Conservation (phyloP, 768 basidiomycete species). For the Hygrophorus pudorinus region DNA sequence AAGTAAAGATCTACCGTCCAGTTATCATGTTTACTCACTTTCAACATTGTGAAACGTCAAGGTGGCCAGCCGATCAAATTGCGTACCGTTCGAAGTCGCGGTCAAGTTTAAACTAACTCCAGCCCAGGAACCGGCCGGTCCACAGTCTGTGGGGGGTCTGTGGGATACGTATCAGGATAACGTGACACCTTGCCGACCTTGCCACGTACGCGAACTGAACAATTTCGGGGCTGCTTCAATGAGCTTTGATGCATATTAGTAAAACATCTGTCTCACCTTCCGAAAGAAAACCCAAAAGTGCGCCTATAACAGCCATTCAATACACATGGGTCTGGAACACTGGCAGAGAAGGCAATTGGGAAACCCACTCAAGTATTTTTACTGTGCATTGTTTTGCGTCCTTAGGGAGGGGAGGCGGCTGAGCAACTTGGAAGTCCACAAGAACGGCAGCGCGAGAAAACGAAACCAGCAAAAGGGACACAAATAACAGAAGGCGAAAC, state of each 20-base stretch:
- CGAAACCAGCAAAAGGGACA: constrained; percentile 10
- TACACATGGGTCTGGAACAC: neutral
- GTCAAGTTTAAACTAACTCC: constrained; percentile 70
- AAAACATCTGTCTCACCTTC: constrained; percentile 32
- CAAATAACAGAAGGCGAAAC: constrained; percentile 1
- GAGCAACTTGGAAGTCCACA: constrained; percentile 58
- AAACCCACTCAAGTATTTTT: constrained; percentile 48
- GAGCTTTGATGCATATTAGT: neutral
- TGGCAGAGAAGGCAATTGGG: constrained; percentile 1
- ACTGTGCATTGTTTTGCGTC: constrained; percentile 54
- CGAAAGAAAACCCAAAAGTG: constrained; percentile 66
- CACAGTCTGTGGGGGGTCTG: constrained; percentile 68
- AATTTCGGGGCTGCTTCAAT: constrained; percentile 43
- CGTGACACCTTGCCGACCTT: neutral
- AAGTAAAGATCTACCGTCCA: neutral
- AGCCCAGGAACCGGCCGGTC: constrained; percentile 61
- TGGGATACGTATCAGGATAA: neutral
- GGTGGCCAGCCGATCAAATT: constrained; percentile 61
- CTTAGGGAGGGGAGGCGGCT: constrained; percentile 60
- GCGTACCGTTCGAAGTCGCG: constrained; percentile 68
- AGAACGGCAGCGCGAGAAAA: constrained; percentile 37
- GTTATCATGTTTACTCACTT: constrained; percentile 30
- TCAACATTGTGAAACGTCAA: constrained; percentile 75
- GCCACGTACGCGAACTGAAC: constrained; percentile 46
- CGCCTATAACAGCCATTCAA: constrained; percentile 31